Evolutionary conservation across 1,139 yeast species (phyloP).

Genomic region (Geotrichum klebahnii): DNA sequence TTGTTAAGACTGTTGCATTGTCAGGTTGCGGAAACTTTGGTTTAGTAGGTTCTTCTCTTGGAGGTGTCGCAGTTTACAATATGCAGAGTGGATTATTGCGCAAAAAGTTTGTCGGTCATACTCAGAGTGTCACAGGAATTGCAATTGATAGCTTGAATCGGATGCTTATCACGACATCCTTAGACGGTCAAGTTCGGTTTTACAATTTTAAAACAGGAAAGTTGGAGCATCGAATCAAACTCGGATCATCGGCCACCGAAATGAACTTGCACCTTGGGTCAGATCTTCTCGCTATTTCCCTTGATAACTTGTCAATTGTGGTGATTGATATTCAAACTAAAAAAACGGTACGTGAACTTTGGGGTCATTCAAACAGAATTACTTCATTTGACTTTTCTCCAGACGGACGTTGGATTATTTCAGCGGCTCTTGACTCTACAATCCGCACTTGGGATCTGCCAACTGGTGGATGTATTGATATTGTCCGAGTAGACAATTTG

Average conservation of each 20-base stretch:
- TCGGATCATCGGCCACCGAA: conserved; percentile 74
- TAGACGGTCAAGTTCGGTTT: conserved; percentile 86
- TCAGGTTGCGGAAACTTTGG: conserved; percentile 96
- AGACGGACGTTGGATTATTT: conserved; percentile 92
- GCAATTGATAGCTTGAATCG: conserved; percentile 88
- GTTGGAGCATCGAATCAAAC: conserved; percentile 60
- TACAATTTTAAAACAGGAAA: conserved; percentile 71
- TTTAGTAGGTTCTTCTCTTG: conserved; percentile 82
- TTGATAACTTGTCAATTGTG: conserved; percentile 82
- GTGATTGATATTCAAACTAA: conserved; percentile 79
- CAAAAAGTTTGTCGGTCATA: conserved; percentile 58
- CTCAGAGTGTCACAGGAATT: conserved; percentile 80
- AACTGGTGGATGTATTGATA: conserved; percentile 95
- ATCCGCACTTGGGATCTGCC: conserved; percentile 97
- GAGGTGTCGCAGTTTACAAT: conserved; percentile 85
- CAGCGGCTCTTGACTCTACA: conserved; percentile 80
- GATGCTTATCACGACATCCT: conserved; percentile 77
- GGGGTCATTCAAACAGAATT: conserved; percentile 87
- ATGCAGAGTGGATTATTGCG: conserved; percentile 83
- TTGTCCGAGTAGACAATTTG: conserved; percentile 69
- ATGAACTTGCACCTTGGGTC: conserved; percentile 76
- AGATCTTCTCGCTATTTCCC: conserved; percentile 76
- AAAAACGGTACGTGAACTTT: conserved; percentile 76
- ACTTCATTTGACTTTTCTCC: conserved; percentile 89
- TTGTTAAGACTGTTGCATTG: conserved; percentile 75